These are phyloP conservation scores for Fagopyrum tataricum DNA, from an alignment of 148 eudicot species.

Conservation along the genomic window DNA sequence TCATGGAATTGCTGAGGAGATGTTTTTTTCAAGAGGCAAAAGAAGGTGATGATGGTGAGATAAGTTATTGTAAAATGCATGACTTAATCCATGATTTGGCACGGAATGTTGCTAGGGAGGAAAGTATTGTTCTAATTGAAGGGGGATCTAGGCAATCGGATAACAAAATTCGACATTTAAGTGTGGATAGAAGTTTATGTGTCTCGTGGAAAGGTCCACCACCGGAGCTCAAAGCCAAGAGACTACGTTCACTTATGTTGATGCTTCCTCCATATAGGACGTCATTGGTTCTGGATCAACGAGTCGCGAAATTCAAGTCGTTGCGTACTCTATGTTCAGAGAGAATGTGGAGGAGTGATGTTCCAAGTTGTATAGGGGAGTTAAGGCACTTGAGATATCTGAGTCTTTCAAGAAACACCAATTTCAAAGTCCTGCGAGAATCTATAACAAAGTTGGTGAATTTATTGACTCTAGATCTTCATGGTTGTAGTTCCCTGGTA, in stretches of 20 bases:
- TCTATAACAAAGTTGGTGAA: constrained; percentile 27
- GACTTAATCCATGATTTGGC: neutral
- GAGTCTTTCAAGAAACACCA: constrained; percentile 13
- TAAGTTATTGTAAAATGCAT: constrained; percentile 2
- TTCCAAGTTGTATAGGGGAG: neutral
- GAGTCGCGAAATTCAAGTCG: no score
- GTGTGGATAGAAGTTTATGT: neutral
- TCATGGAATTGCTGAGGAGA: neutral
- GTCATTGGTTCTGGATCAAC: no score
- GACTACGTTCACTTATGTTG: neutral
- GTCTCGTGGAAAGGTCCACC: neutral
- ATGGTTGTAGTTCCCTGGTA: neutral
- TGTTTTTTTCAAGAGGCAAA: neutral
- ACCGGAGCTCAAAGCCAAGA: neutral
- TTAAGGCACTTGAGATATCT: constrained; percentile 26
- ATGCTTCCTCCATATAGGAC: no score
- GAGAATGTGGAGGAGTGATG: no score
- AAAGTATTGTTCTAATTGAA: neutral
- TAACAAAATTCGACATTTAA: neutral
- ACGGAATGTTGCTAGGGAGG: neutral
- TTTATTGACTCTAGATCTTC: constrained; percentile 22
- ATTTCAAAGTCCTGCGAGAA: neutral
- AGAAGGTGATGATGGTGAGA: neutral
- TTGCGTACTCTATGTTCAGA: no score
- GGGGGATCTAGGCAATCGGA: neutral